phyloP scores from a whole-genome alignment of 305 asterid species.

The Fraxinus sp. region DNA sequence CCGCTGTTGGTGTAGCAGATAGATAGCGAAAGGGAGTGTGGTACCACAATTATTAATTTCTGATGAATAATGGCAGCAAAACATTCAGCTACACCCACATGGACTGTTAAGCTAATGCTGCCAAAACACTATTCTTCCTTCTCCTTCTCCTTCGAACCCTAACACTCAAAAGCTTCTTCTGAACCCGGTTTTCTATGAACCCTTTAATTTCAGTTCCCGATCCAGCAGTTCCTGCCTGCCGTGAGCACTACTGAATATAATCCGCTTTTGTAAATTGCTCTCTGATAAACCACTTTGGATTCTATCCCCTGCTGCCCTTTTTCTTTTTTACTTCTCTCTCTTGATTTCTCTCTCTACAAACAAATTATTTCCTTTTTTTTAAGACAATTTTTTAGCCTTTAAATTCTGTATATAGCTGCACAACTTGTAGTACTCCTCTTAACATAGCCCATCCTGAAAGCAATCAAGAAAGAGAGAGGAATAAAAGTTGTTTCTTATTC shows the following conservation, averaged over 20 bases:
- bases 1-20: constrained; percentile 43
- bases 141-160: constrained; percentile 30
- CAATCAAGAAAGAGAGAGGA: constrained; percentile 28
- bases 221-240: constrained; percentile 17
- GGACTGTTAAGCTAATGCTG: constrained; percentile 33
- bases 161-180: constrained; percentile 20
- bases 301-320: constrained; percentile 24
- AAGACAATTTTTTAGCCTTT: constrained; percentile 20
- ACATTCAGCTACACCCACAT: constrained; percentile 26
- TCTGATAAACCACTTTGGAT: constrained; percentile 21
- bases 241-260: constrained; percentile 24
- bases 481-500: constrained; percentile 7
- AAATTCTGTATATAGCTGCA: constrained; percentile 40
- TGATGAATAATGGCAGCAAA: constrained; percentile 39
- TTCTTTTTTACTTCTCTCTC: constrained; percentile 12
- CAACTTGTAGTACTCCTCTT: constrained; percentile 35
- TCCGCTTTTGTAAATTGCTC: constrained; percentile 4
- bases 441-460: constrained; percentile 37
- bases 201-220: constrained; percentile 15
- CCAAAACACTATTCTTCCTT: constrained; percentile 35
- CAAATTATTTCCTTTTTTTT: not conserved
- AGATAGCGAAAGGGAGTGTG: constrained; percentile 35
- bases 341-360: not conserved
- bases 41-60: constrained; percentile 34
- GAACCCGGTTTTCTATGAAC: constrained; percentile 17